Percentiles rank a stretch among this genome's conserved stretches.
Evolutionary conservation across 2,329 filamentous ascomycete genomes (phyloP).

Genomic region (Beauveria sp.): DNA sequence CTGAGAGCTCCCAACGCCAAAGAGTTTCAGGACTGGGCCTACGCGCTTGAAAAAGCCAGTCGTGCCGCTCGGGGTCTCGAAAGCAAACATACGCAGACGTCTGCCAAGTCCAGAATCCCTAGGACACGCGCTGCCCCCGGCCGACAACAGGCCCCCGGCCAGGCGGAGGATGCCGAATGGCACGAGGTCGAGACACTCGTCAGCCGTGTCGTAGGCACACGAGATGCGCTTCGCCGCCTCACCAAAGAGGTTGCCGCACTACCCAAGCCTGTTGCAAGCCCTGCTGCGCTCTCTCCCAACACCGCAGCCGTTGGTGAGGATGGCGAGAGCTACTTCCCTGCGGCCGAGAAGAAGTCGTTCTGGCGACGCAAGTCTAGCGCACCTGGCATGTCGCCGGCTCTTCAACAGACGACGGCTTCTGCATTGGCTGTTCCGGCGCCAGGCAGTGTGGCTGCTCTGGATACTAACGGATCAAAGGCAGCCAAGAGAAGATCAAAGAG

Average conservation of each 20-base stretch:
- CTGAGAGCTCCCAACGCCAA: constrained; percentile 72
- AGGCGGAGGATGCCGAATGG: constrained; percentile 75
- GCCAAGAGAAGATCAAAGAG: constrained; percentile 30
- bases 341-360: constrained; percentile 62
- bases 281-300: constrained; percentile 33
- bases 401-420: constrained; percentile 31
- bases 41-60: constrained; percentile 76
- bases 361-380: constrained; percentile 83
- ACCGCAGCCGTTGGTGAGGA: constrained; percentile 42
- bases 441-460: constrained; percentile 24
- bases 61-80: constrained; percentile 48
- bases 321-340: constrained; percentile 46
- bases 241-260: constrained; percentile 72
- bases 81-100: constrained; percentile 26
- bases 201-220: constrained; percentile 75
- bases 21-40: constrained; percentile 84
- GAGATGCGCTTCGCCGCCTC: constrained; percentile 79
- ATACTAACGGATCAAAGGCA: constrained; percentile 24
- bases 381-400: constrained; percentile 32
- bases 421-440: constrained; percentile 36
- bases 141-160: constrained; percentile 23
- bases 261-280: constrained; percentile 20
- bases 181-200: constrained; percentile 76
- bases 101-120: constrained; percentile 12
- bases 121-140: constrained; percentile 14